A percentile compares a stretch with the other conserved stretches of the same genome.
These are phyloP conservation scores for Cyclotella cryptica DNA, from an alignment of 108 stramenopile genomes.

Conservation along the genomic window DNA sequence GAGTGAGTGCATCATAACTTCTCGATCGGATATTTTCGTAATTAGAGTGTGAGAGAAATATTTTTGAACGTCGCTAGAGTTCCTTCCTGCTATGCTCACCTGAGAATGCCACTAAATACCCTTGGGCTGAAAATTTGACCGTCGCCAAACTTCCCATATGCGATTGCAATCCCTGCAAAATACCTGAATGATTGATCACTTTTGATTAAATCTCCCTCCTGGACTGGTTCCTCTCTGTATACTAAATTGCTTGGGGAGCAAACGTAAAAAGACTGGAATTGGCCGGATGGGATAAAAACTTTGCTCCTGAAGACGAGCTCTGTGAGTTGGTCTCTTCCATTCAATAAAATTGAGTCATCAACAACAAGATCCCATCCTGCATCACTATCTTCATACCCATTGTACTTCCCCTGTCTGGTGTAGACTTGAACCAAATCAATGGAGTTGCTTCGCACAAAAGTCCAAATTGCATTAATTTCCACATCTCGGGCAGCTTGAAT, in stretches of 20 bases:
- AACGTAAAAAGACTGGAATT: conserved; percentile 21
- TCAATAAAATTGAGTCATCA: background rate
- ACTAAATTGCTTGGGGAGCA: conserved; percentile 13
- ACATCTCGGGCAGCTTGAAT: conserved; percentile 17
- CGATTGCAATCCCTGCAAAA: conserved; percentile 18
- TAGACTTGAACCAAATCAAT: conserved; percentile 21
- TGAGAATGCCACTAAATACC: conserved; percentile 14
- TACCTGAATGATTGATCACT: conserved; percentile 17
- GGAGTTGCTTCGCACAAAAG: background rate
- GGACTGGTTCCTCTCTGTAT: conserved; percentile 7
- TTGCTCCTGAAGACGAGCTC: background rate
- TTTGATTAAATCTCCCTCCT: conserved; percentile 7
- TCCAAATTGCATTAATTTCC: conserved; percentile 1
- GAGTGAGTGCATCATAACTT: background rate
- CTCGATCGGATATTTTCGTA: background rate
- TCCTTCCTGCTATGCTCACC: background rate
- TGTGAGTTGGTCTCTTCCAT: conserved; percentile 1
- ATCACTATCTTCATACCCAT: background rate
- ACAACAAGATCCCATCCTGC: conserved; percentile 23
- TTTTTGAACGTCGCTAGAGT: background rate
- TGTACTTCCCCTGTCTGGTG: conserved; percentile 11
- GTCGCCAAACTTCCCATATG: conserved; percentile 14
- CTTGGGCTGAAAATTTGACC: conserved; percentile 1
- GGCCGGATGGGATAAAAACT: conserved; percentile 1
- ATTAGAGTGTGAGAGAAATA: background rate